Conservation (phyloP, 1,284 basidiomycete species). For the Malassezia globosa region DNA sequence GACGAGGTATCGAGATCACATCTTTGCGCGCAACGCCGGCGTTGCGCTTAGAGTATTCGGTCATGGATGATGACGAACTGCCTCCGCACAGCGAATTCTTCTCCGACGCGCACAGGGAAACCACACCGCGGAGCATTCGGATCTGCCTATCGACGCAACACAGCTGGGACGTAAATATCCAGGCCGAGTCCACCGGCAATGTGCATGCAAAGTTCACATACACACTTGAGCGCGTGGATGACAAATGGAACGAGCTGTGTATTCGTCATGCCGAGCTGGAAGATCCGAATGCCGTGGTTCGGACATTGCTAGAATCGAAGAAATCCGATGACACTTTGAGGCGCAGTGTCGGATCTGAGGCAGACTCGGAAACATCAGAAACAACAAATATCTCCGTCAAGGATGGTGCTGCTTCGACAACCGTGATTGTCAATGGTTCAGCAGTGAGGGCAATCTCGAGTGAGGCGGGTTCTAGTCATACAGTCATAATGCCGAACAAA, state of each 20-base stretch:
- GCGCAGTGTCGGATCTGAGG: neutral
- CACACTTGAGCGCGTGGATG: conserved; percentile 10
- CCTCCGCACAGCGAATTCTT: conserved; percentile 18
- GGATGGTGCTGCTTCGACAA: too few species aligned
- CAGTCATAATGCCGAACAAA: neutral
- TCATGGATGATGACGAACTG: conserved; percentile 61
- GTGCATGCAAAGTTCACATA: conserved; percentile 51
- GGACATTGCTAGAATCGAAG: conserved; percentile 25
- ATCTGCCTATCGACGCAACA: conserved; percentile 64
- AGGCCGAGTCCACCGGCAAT: conserved; percentile 57
- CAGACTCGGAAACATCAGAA: too few species aligned
- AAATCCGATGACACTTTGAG: conserved; percentile 32
- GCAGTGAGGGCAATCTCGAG: neutral
- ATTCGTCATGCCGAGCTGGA: conserved; percentile 18
- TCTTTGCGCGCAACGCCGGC: conserved; percentile 72
- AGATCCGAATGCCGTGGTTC: conserved; percentile 23
- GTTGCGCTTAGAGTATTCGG: conserved; percentile 70
- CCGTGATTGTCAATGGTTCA: too few species aligned
- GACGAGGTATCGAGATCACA: conserved; percentile 64
- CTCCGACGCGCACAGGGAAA: conserved; percentile 55
- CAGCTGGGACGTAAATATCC: conserved; percentile 77
- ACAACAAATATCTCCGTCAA: too few species aligned
- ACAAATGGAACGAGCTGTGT: conserved; percentile 13
- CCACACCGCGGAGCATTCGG: conserved; percentile 59
- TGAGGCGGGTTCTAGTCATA: neutral